phyloP scores from a whole-genome alignment of 2,329 filamentous ascomycete species.

The Epichloe glyceriae region DNA sequence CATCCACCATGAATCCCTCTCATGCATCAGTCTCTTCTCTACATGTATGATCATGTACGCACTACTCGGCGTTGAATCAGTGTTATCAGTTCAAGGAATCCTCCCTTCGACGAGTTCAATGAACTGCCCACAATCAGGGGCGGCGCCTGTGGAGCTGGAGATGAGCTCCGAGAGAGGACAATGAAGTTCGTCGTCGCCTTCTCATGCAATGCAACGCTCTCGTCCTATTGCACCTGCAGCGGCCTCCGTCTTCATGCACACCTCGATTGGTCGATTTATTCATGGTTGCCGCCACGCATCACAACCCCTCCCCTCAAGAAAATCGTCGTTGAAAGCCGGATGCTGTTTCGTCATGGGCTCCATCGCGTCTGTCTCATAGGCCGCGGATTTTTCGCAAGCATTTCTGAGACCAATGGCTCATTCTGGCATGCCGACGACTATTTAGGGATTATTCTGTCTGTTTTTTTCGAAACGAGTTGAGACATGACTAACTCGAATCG shows the following conservation, averaged over 20 bases:
- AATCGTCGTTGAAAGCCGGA: background rate
- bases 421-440: background rate
- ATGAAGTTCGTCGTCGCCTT: slow-evolving; percentile 3
- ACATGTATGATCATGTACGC: background rate
- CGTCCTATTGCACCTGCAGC: slow-evolving; percentile 1
- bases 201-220: slow-evolving; percentile 4
- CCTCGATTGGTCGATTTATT: slow-evolving; percentile 1
- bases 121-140: slow-evolving; percentile 2
- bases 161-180: slow-evolving; percentile 4
- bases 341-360: background rate
- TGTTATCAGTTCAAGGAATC: background rate
- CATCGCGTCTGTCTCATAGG: background rate
- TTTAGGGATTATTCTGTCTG: background rate
- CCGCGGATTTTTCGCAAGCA: background rate
- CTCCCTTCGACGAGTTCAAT: background rate
- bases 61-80: background rate
- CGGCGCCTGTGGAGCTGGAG: slow-evolving; percentile 1
- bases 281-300: background rate
- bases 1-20: too few species aligned
- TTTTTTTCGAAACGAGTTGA: background rate
- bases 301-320: background rate
- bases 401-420: background rate
- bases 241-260: background rate
- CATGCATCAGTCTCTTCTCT: background rate
- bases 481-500: background rate